Percentiles rank a stretch among this genome's conserved stretches.
Evolutionary conservation across 1,284 basidiomycete species (phyloP).

Genomic region (Rhodotorula sp.): DNA sequence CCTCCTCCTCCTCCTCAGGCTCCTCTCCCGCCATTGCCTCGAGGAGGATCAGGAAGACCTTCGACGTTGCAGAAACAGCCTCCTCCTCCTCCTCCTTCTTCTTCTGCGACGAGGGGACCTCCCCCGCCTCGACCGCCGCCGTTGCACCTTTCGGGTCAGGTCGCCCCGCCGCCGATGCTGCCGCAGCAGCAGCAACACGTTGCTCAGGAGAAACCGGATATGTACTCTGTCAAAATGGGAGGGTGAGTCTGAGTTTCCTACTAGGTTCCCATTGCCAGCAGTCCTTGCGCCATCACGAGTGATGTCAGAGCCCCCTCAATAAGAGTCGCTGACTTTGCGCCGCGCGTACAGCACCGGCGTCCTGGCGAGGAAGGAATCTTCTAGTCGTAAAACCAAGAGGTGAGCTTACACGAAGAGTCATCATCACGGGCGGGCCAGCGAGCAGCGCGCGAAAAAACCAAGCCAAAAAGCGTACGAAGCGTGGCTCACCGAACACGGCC

Average conservation of each 20-base stretch:
- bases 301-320: too few relatives aligned
- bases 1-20: too few relatives aligned
- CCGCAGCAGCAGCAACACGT: neutral
- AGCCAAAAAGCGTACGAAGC: too few relatives aligned
- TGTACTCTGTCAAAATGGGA: conserved; percentile 1
- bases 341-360: conserved; percentile 10
- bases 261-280: neutral
- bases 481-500: too few relatives aligned
- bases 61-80: neutral
- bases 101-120: neutral
- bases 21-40: neutral
- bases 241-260: neutral
- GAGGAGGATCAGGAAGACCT: neutral
- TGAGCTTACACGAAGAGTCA: neutral
- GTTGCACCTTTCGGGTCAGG: neutral
- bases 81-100: neutral
- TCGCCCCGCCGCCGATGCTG: neutral
- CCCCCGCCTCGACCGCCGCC: neutral
- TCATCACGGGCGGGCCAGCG: neutral
- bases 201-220: neutral
- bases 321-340: neutral
- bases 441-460: too few relatives aligned
- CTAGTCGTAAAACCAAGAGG: conserved; percentile 12
- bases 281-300: too few relatives aligned
- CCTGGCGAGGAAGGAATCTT: neutral